Evolutionary conservation across 2,329 filamentous ascomycete genomes (phyloP).

Genomic region (Pyrenochaeta sp.): DNA sequence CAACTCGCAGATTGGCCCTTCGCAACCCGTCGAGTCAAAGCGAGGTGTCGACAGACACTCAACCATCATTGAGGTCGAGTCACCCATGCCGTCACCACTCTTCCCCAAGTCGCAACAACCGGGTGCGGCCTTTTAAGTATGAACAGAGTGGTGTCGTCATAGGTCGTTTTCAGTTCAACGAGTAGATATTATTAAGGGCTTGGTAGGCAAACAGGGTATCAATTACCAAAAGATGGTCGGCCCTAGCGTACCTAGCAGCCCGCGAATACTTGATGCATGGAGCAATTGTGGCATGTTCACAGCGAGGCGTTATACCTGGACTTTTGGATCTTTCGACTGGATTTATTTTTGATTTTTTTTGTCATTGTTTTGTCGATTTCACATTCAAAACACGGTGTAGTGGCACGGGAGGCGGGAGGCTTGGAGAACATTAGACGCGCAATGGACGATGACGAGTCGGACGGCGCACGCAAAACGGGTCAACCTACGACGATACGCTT

Average conservation of each 20-base stretch:
- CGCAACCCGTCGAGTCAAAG: constrained; percentile 16
- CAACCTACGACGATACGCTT: constrained; percentile 13
- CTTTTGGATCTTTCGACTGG: not conserved
- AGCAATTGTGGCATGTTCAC: not conserved
- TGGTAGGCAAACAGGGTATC: no score
- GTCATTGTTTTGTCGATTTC: no score
- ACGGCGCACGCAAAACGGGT: constrained; percentile 1
- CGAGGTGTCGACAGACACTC: constrained; percentile 27
- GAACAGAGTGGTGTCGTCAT: no score
- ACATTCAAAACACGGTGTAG: not conserved
- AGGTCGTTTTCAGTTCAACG: no score
- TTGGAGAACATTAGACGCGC: constrained; percentile 1
- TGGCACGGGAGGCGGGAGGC: not conserved
- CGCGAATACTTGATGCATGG: not conserved
- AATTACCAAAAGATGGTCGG: no score
- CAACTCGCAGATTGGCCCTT: constrained; percentile 28
- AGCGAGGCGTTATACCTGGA: constrained; percentile 1
- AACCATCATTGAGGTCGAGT: constrained; percentile 39
- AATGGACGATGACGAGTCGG: not conserved
- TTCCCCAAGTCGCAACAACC: constrained; percentile 21
- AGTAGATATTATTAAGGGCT: no score
- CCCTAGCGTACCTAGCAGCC: not conserved
- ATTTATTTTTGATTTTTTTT: not conserved
- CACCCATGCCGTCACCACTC: constrained; percentile 33
- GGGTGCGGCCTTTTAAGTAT: constrained; percentile 25